Evolutionary conservation across 1,284 basidiomycete species (phyloP), one percentile per base, ranked within the genome.

Genomic region (Austropuccinia psidii): DNA sequence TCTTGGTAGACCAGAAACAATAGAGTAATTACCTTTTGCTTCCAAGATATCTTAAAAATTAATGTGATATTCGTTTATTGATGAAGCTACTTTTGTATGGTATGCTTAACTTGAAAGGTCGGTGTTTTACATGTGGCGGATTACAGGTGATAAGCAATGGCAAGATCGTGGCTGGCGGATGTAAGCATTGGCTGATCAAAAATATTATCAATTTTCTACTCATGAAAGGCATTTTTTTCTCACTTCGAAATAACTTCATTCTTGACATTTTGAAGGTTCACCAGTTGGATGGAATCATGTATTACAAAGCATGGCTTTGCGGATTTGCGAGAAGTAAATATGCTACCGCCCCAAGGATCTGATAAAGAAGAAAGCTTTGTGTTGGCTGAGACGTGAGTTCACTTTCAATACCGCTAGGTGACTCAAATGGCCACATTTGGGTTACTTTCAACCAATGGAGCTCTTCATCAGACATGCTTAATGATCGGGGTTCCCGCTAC

Each of bases 91-190:
- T 21, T 21, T 27, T 27, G 5, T 7, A 41, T 15, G 17, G 9
- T 57, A 0, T 7, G 19, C 7, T 17, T 45, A 1, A 15, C 45
- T 45, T 52, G 1, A 29, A 27, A 72, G 69, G 41, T 72, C 69
- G 2, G 83, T 85, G 35, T 83, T 84, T 74, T 81, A 80, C 77
- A 84, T 84, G 83, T 86, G 82, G 78, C 81, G 85, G 50, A 77
- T 85, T 31, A 86, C 85, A 0, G 85, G 85, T 24, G 84, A 86
- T 78, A 78, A 79, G 6, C 81, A 81, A 73, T 86, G 85, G 85
- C 84, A 84, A 77, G 74, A 75, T 24, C 19, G 74, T 47, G 85
- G 85, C 3, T 86, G 85, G 85, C 81, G 83, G 75, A 86, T 86
- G 85, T 86, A 21, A 52, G 57, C 39, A 15, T 39, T 31, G 4